Base-by-base conservation (phyloP, 139 green algal species). In the Desmodesmus armatus region DNA sequence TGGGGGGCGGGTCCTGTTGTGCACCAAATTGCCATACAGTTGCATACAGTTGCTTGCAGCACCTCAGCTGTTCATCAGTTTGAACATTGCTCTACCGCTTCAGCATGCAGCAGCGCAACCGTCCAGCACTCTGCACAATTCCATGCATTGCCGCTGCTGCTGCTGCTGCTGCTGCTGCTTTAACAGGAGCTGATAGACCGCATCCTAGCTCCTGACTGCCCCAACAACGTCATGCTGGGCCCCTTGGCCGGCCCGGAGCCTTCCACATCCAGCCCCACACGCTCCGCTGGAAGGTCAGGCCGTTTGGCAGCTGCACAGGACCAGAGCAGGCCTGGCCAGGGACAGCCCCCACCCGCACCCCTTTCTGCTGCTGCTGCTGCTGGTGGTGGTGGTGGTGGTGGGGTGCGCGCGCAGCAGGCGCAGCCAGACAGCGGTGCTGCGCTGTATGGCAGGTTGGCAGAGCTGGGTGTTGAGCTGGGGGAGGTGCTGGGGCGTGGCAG, bases 181-280 rank as follows among this genome's bases (percentile, higher is more conserved):
- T 41, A 33, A 5, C 58, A 84, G 78, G 78, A 37, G 0, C 37
- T 84, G 62, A 63, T 84, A 37, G 78, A 84, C 31, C 47, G 43
- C 23, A 77, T 84, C 3, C 63, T 84, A 15, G 62, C 78, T 0
- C 41, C 62, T 47, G 78, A 84, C 3, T 84, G 67, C 78, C 78
- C 78, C 9, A 55, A 25, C 43, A 77, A 55, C 41, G 5, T 84
- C 3, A n/a, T n/a, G n/a, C 49, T 84, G 35, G 29, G 23, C 7
- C 62, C 78, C 13, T 23, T 77, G 21, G 62, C 78, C 44, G 78
- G 41, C 5, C 78, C 78, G 0, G 62, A 77, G 62, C 78, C 78
- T 7, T 84, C 78, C 7, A 40, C 51, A 5, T 3, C 49, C 63
- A 84, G 78, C 78, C 78, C 78, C 5, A 76, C 63, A 35, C 62